Base-by-base conservation (phyloP, 129 eudicot species). In the Lactuca saligna region DNA sequence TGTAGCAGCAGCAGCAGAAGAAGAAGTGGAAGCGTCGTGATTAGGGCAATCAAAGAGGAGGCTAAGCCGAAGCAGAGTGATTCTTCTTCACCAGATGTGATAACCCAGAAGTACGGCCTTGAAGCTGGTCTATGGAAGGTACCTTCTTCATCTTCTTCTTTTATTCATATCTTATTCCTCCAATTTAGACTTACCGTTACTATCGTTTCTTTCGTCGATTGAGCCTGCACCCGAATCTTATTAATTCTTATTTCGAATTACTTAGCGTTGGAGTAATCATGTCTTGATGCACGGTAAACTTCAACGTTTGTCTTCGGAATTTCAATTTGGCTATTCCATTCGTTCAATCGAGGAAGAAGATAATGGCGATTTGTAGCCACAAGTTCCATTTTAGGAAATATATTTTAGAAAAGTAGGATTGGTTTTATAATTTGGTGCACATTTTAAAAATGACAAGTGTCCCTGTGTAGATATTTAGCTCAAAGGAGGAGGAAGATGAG, bases 71-170 rank as follows among this genome's bases (percentile, higher is more conserved):
- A 13, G 6, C 56, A 29, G 63, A 8, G 57, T 31, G 59, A 75
- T 4, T 68, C 87, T 54, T 71, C 84, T 50, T 71, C 96, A 8
- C 71, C 97, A 0, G 92, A 93, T 54, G 98, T 87, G 37, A 60
- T 93, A 6, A 87, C 97, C 37, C 66, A 85, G 77, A 89, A 93
- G 61, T 87, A 73, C 75, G 99, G 99, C 44, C 97, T 93, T 48
- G 99, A 93, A 87, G 99, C 86, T 66, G 97, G 90, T 54, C 83
- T 93, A 17, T 93, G 97, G 95, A 85, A 93, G 95, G 99, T 93
- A 74, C 2, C 10, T 13, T 53, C 44, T 51, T 3, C 13, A 2
- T 61, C 17, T 32, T 53, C 44, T 51, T 3, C 13, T 3, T 61
- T 14, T 32, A 3, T 54, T 25, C 51, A 6, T 64, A 64, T 59